Percentiles rank a stretch among this genome's conserved stretches.
Evolutionary conservation across 257 asterid species (phyloP).

Genomic region (Jasminum sambac): DNA sequence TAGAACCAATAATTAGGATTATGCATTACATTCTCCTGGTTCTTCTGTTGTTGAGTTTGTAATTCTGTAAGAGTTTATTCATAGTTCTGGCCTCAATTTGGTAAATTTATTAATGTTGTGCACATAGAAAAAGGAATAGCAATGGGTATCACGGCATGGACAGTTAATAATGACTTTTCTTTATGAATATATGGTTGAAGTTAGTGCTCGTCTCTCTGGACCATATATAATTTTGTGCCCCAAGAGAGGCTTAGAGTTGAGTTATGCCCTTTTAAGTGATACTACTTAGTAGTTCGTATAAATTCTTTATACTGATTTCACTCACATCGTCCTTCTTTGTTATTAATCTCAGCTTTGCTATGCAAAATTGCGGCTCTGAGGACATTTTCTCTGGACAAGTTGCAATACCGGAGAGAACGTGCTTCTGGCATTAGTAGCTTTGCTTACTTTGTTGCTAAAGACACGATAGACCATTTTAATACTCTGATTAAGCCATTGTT

Average conservation of each 20-base stretch:
- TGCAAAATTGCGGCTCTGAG: constrained; percentile 72
- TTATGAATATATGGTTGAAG: no score
- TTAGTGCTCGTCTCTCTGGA: no score
- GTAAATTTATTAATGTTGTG: no score
- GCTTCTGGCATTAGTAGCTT: constrained; percentile 76
- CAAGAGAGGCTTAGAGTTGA: neutral
- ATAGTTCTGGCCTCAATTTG: neutral
- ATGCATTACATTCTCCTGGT: no score
- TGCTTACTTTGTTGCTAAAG: constrained; percentile 68
- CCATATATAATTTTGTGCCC: no score
- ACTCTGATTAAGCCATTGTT: constrained; percentile 68
- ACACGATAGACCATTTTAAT: constrained; percentile 65
- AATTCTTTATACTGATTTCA: neutral
- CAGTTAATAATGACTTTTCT: no score
- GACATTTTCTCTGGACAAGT: constrained; percentile 60
- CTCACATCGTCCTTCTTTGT: neutral
- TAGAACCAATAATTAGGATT: neutral
- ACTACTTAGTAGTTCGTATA: neutral
- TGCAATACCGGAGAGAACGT: constrained; percentile 64
- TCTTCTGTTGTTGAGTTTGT: neutral
- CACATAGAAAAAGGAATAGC: no score
- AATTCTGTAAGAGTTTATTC: neutral
- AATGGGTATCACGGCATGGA: no score
- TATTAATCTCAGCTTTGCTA: constrained; percentile 46
- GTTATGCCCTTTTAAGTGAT: neutral